Evolutionary conservation across 2,329 filamentous ascomycete genomes (phyloP).

Genomic region (Cytospora chrysosperma): DNA sequence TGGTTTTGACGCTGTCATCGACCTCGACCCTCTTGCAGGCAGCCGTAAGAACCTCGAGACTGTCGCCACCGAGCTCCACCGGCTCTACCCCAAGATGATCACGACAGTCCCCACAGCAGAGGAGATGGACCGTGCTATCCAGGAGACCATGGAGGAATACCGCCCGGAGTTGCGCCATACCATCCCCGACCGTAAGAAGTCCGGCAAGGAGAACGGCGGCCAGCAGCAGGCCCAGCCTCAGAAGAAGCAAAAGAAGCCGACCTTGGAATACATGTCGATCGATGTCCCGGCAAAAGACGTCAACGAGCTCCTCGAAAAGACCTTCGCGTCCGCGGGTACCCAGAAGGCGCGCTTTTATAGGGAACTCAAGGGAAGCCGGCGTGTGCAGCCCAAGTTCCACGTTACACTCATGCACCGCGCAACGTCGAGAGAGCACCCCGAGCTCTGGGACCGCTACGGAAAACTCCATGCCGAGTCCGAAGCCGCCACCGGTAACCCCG

Average conservation of each 20-base stretch:
- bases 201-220: slow-evolving; percentile 39
- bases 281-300: slow-evolving; percentile 45
- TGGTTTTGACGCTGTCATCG: slow-evolving; percentile 79
- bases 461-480: slow-evolving; percentile 53
- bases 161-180: slow-evolving; percentile 73
- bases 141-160: slow-evolving; percentile 73
- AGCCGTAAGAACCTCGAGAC: slow-evolving; percentile 85
- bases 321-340: slow-evolving; percentile 59
- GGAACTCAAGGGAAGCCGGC: slow-evolving; percentile 68
- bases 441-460: slow-evolving; percentile 74
- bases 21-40: slow-evolving; percentile 74
- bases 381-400: slow-evolving; percentile 85
- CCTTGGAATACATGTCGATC: slow-evolving; percentile 58
- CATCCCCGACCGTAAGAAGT: slow-evolving; percentile 60
- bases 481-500: slow-evolving; percentile 36
- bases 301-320: slow-evolving; percentile 60
- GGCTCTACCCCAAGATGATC: slow-evolving; percentile 76
- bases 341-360: slow-evolving; percentile 68
- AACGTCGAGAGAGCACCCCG: slow-evolving; percentile 56
- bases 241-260: slow-evolving; percentile 44
- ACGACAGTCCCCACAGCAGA: slow-evolving; percentile 66
- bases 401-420: slow-evolving; percentile 89
- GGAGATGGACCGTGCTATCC: slow-evolving; percentile 77
- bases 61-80: slow-evolving; percentile 68
- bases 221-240: slow-evolving; percentile 35